phyloP scores from a whole-genome alignment of 2,329 filamentous ascomycete genomes.

The Lecanicillium sp. region DNA sequence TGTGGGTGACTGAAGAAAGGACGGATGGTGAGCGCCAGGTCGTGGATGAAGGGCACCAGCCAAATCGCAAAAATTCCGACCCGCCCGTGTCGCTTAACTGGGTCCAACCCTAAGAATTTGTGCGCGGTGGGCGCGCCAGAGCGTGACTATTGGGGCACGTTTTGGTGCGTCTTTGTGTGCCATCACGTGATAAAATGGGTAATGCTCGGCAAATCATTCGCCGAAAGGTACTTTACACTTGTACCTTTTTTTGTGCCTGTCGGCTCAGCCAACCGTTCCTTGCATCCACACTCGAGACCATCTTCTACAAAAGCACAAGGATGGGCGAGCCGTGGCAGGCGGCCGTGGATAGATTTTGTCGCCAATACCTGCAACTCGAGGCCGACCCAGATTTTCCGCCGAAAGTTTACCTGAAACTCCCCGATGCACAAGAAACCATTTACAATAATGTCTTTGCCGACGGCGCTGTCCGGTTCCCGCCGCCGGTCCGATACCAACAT shows the following conservation, averaged over 20 bases:
- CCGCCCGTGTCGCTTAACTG: conserved; percentile 31
- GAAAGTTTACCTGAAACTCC: conserved; percentile 46
- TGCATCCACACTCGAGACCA: too few relatives aligned
- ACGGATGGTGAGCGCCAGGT: conserved; percentile 7
- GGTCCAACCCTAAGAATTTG: conserved; percentile 36
- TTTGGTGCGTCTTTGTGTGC: not conserved
- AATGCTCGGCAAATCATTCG: too few relatives aligned
- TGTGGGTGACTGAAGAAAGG: conserved; percentile 15
- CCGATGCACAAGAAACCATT: conserved; percentile 57
- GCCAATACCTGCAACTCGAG: conserved; percentile 75
- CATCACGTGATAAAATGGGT: not conserved
- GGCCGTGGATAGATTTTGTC: conserved; percentile 47
- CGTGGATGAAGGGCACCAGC: conserved; percentile 13
- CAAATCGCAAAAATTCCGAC: conserved; percentile 28
- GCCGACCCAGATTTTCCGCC: conserved; percentile 56
- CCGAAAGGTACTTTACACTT: too few relatives aligned
- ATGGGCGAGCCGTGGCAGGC: conserved; percentile 4
- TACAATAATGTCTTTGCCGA: conserved; percentile 60
- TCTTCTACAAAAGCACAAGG: too few relatives aligned
- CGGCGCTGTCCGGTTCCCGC: conserved; percentile 44
- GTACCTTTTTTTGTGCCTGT: too few relatives aligned
- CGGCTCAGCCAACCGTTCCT: too few relatives aligned
- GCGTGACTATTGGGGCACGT: conserved; percentile 9
- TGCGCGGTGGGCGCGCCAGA: conserved; percentile 1
- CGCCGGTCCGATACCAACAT: conserved; percentile 62